Evolutionary conservation across 768 basidiomycete genomes (phyloP).

Genomic region (Boletus insuetus): DNA sequence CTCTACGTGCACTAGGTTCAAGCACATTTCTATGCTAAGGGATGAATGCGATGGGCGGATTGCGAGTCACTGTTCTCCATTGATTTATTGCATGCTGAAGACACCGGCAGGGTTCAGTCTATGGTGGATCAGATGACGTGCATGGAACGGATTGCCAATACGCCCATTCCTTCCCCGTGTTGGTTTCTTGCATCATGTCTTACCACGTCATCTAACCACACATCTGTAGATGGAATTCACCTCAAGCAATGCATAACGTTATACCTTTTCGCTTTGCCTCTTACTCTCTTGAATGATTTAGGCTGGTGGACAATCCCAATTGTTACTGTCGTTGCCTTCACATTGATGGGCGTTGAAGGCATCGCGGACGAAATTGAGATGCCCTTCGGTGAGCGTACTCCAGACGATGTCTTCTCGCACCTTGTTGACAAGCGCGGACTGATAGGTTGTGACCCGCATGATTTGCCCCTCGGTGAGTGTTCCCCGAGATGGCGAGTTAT

Average conservation of each 20-base stretch:
- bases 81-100: slow-evolving; percentile 4
- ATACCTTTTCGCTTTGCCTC: slow-evolving; percentile 88
- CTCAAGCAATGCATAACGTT: slow-evolving; percentile 93
- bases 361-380: slow-evolving; percentile 95
- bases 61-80: slow-evolving; percentile 40
- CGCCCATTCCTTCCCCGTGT: slow-evolving; percentile 79
- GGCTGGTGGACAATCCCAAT: slow-evolving; percentile 85
- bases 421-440: slow-evolving; percentile 3
- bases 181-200: slow-evolving; percentile 20
- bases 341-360: slow-evolving; percentile 92
- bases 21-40: slow-evolving; percentile 40
- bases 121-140: slow-evolving; percentile 83
- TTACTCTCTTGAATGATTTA: slow-evolving; percentile 79
- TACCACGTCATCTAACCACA: slow-evolving; percentile 7
- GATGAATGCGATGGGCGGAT: slow-evolving; percentile 68
- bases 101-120: slow-evolving; percentile 57
- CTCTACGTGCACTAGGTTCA: background rate
- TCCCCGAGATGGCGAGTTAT: background rate
- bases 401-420: background rate
- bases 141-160: slow-evolving; percentile 92
- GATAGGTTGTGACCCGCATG: slow-evolving; percentile 57
- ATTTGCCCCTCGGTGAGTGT: slow-evolving; percentile 74
- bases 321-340: slow-evolving; percentile 84
- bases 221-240: slow-evolving; percentile 74
- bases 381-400: slow-evolving; percentile 70